phyloP scores from a whole-genome alignment of 176 grass and related monocot species.

The Stipa capillata region DNA sequence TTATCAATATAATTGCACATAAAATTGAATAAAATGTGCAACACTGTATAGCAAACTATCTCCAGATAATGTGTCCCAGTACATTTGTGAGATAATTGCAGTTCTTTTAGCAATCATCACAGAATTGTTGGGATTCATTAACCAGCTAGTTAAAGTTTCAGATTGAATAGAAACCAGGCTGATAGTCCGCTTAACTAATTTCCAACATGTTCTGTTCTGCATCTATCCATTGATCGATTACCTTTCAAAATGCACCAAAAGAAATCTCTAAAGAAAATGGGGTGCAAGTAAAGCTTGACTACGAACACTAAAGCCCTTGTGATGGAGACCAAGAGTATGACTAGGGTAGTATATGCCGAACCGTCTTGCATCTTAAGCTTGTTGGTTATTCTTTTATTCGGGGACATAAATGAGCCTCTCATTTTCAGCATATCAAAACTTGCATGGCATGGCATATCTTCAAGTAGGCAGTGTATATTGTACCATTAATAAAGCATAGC shows the following conservation, averaged over 20 bases:
- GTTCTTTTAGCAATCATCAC: background rate
- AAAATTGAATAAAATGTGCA: background rate
- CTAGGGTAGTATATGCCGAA: slow-evolving; percentile 15
- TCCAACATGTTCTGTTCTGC: slow-evolving; percentile 6
- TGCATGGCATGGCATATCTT: slow-evolving; percentile 24
- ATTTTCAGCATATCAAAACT: slow-evolving; percentile 32
- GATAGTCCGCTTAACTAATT: slow-evolving; percentile 4
- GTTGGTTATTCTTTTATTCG: slow-evolving; percentile 6
- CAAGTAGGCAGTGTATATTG: slow-evolving; percentile 7
- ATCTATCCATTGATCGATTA: background rate
- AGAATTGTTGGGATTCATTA: background rate
- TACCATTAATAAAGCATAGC: slow-evolving; percentile 12
- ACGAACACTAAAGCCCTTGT: background rate
- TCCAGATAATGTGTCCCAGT: background rate
- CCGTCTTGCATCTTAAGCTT: slow-evolving; percentile 12
- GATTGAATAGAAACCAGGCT: background rate
- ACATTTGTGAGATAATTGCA: background rate
- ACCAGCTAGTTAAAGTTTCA: background rate
- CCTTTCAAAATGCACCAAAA: background rate
- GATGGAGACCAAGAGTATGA: slow-evolving; percentile 11
- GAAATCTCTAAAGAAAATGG: background rate
- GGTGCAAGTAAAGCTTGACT: background rate
- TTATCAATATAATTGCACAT: background rate
- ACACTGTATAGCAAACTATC: background rate
- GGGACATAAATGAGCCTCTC: slow-evolving; percentile 12